Percentiles rank a stretch among this genome's conserved stretches.
Evolutionary conservation across 1,284 basidiomycete species (phyloP).

Genomic region (Cryptococcus sp.): DNA sequence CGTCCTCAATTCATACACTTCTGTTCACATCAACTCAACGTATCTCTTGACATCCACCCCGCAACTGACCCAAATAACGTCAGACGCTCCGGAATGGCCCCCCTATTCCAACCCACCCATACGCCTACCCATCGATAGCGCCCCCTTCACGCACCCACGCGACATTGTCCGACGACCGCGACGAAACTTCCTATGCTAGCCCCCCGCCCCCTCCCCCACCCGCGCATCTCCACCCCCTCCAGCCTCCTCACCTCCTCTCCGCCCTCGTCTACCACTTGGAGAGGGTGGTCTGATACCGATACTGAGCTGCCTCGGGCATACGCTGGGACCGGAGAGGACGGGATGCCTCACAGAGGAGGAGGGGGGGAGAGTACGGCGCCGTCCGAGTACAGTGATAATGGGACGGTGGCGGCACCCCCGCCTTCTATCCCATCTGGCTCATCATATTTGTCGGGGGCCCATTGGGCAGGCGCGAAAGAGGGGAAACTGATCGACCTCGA

Average conservation of each 20-base stretch:
- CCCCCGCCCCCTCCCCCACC: background rate
- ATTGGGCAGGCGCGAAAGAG: slow-evolving; percentile 11
- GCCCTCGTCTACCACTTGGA: slow-evolving; percentile 6
- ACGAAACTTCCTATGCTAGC: background rate
- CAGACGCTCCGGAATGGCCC: background rate
- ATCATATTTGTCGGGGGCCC: background rate
- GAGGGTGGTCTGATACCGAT: background rate
- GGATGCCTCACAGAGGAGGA: background rate
- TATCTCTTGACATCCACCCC: background rate
- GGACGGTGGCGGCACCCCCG: slow-evolving; percentile 12
- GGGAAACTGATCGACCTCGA: slow-evolving; percentile 23
- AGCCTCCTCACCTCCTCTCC: slow-evolving; percentile 1
- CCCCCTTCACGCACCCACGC: background rate
- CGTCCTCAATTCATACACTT: background rate
- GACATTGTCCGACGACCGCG: background rate
- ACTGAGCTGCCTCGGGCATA: slow-evolving; percentile 5
- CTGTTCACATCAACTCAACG: background rate
- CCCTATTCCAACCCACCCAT: background rate
- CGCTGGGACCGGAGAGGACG: no score
- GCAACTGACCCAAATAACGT: background rate
- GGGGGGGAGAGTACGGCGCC: slow-evolving; percentile 5
- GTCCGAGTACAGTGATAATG: slow-evolving; percentile 12
- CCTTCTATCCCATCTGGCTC: background rate
- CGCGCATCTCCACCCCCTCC: slow-evolving; percentile 1
- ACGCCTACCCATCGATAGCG: background rate